A percentile compares a stretch with the other conserved stretches of the same genome.
Evolutionary conservation across 73 alveolate species (phyloP).

Genomic region (Paramecium octaurelia): DNA sequence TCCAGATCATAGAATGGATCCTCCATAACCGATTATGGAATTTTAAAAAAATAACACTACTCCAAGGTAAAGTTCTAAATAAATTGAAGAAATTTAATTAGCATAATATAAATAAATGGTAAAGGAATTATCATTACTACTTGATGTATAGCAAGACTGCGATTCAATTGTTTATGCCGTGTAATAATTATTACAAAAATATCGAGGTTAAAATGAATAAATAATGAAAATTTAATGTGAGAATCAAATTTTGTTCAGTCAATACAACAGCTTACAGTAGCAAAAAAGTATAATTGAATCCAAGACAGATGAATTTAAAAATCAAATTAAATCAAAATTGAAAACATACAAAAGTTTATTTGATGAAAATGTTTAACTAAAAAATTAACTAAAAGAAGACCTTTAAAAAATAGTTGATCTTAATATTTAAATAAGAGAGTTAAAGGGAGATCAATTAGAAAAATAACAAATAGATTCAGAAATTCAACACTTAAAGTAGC

Average conservation of each 20-base stretch:
- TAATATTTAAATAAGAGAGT: not conserved
- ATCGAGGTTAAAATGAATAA: not conserved
- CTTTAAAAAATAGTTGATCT: not conserved
- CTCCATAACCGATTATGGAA: not conserved
- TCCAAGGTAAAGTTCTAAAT: not conserved
- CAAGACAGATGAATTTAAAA: not conserved
- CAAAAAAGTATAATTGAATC: not conserved
- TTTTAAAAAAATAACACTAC: not conserved
- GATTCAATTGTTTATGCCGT: not conserved
- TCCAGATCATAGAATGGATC: not conserved
- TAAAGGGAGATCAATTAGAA: not conserved
- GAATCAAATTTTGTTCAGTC: not conserved
- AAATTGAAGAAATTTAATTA: not conserved
- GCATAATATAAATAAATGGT: slow-evolving; percentile 2
- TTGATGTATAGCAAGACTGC: not conserved
- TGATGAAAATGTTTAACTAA: slow-evolving; percentile 25
- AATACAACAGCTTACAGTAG: not conserved
- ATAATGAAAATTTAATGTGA: slow-evolving; percentile 9
- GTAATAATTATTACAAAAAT: not conserved
- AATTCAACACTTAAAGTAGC: not conserved
- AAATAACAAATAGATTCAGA: not conserved
- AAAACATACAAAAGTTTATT: not conserved
- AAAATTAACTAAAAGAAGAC: not conserved
- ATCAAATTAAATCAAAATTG: not conserved
- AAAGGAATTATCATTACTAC: not conserved